Percentiles rank a stretch among this genome's conserved stretches.
These are phyloP conservation scores for Drechmeria coniospora DNA, from an alignment of 2,329 filamentous ascomycete genomes.

Conservation along the genomic window DNA sequence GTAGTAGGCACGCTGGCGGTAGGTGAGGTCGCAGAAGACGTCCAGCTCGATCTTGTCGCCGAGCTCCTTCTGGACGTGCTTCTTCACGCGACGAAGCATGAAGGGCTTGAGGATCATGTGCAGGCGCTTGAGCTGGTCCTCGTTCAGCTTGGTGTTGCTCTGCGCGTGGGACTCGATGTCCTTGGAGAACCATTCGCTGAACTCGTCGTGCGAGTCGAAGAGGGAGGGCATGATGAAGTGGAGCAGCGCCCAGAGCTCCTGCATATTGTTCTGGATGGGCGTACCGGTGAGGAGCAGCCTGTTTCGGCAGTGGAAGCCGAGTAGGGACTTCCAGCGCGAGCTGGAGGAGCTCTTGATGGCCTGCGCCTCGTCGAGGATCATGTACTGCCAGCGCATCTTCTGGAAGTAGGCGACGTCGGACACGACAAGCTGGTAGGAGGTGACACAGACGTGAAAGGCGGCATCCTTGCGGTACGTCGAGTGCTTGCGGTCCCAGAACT, in stretches of 20 bases:
- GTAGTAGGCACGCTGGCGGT: conserved; percentile 89
- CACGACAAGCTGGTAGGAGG: conserved; percentile 93
- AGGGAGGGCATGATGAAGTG: conserved; percentile 99
- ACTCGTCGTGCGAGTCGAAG: conserved; percentile 87
- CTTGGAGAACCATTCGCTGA: conserved; percentile 88
- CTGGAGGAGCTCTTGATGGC: conserved; percentile 97
- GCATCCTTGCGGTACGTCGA: conserved; percentile 88
- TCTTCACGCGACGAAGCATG: conserved; percentile 99
- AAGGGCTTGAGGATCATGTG: conserved; percentile 99
- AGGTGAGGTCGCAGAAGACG: conserved; percentile 91
- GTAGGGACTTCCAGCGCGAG: conserved; percentile 88
- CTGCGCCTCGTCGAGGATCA: conserved; percentile 97
- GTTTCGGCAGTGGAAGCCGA: conserved; percentile 92
- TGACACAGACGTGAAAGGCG: conserved; percentile 89
- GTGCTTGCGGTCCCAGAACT: conserved; percentile 98
- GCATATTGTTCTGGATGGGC: conserved; percentile 99
- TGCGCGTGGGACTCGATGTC: conserved; percentile 97
- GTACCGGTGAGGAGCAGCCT: conserved; percentile 87
- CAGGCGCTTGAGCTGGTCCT: conserved; percentile 88
- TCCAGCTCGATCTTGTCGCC: conserved; percentile 98
- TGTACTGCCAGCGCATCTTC: conserved; percentile 99
- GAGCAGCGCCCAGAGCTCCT: conserved; percentile 90
- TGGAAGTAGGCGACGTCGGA: conserved; percentile 95
- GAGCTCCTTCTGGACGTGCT: conserved; percentile 96
- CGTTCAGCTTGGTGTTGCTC: conserved; percentile 98